Evolutionary conservation across 2,329 filamentous ascomycete genomes (phyloP).

Genomic region (Harringtonia lauricola): DNA sequence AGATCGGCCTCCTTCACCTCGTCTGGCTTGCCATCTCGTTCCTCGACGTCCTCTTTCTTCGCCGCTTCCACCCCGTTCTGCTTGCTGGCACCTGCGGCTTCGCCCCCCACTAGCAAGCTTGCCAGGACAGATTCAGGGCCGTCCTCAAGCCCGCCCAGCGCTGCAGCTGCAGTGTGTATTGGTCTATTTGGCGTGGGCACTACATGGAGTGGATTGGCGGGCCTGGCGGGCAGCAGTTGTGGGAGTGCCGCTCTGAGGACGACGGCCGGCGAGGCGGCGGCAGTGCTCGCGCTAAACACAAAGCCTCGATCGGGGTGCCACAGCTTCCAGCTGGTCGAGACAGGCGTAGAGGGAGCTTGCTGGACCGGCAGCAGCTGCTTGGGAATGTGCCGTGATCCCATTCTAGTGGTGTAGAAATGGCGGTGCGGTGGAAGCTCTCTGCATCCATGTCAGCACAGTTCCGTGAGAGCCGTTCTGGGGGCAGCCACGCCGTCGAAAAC

Average conservation of each 20-base stretch:
- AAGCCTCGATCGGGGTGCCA: constrained; percentile 28
- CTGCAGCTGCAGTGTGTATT: too few species aligned
- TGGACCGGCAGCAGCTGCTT: neutral
- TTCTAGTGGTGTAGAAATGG: neutral
- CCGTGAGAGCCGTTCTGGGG: too few species aligned
- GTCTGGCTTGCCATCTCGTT: constrained; percentile 3
- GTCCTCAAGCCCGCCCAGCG: too few species aligned
- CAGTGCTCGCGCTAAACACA: constrained; percentile 17
- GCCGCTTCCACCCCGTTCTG: neutral
- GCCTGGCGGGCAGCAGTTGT: too few species aligned
- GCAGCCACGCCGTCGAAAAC: too few species aligned
- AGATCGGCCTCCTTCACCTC: constrained; percentile 16
- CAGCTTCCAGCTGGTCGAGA: constrained; percentile 13
- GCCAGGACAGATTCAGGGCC: too few species aligned
- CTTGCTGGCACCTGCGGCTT: too few species aligned
- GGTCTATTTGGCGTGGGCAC: too few species aligned
- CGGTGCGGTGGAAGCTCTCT: neutral
- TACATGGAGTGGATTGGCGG: neutral
- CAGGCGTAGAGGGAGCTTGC: neutral
- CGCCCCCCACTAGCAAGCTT: too few species aligned
- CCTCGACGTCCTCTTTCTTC: neutral
- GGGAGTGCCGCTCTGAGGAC: too few species aligned
- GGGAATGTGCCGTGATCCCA: neutral
- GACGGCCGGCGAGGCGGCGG: too few species aligned
- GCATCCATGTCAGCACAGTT: too few species aligned